These are phyloP conservation scores for Aspergillus fructus DNA, from an alignment of 2,329 filamentous ascomycete genomes.

Conservation along the genomic window DNA sequence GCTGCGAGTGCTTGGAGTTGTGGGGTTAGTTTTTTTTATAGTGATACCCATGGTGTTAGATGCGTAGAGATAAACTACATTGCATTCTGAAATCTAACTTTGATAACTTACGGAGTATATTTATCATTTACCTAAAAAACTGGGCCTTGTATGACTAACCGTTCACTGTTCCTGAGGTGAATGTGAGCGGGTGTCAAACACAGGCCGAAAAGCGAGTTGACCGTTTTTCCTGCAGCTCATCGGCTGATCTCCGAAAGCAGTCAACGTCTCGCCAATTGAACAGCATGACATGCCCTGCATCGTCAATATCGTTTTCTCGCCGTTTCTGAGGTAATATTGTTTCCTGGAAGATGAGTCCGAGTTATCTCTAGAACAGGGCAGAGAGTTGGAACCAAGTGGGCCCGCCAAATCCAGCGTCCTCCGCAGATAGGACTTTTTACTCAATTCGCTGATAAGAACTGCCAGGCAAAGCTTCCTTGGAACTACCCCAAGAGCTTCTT, in stretches of 20 bases:
- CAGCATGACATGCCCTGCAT: background rate
- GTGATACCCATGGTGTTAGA: conserved; percentile 8
- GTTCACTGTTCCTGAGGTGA: background rate
- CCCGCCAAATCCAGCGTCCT: conserved; percentile 2
- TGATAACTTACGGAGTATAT: background rate
- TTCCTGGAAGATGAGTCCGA: background rate
- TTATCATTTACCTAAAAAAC: background rate
- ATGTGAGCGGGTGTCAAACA: background rate
- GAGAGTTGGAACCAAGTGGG: conserved; percentile 9
- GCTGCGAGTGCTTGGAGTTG: background rate
- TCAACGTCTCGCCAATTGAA: background rate
- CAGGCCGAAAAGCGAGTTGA: background rate
- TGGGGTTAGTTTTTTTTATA: background rate
- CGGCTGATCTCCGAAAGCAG: conserved; percentile 1
- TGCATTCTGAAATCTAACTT: background rate
- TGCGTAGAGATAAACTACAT: background rate
- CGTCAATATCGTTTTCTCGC: background rate
- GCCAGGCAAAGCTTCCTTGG: conserved; percentile 3
- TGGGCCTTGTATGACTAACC: background rate
- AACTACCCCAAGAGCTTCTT: background rate
- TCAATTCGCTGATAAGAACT: conserved; percentile 5
- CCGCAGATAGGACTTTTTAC: conserved; percentile 14
- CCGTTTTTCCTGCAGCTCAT: background rate
- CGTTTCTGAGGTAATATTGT: background rate
- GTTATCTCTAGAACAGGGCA: background rate